Evolutionary conservation across 2,329 filamentous ascomycete genomes (phyloP).

Genomic region (Corniculantispora saksenae): DNA sequence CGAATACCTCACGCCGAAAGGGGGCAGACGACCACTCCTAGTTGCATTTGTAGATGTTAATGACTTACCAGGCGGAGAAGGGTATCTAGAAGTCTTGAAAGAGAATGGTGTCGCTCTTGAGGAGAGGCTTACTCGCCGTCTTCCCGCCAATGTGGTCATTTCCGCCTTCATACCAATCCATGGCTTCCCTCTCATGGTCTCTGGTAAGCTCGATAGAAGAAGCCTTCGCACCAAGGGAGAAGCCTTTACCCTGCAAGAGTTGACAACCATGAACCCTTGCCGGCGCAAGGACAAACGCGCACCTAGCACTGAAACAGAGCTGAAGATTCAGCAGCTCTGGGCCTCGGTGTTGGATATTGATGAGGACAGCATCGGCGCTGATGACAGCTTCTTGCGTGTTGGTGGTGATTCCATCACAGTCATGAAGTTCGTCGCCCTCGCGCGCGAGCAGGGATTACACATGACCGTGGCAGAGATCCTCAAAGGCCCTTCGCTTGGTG

Average conservation of each 20-base stretch:
- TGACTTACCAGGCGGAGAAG: neutral
- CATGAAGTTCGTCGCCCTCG: constrained; percentile 27
- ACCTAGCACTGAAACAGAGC: constrained; percentile 39
- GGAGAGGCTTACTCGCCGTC: neutral
- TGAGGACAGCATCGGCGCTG: constrained; percentile 33
- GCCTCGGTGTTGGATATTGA: constrained; percentile 36
- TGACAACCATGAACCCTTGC: constrained; percentile 30
- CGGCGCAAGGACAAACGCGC: constrained; percentile 27
- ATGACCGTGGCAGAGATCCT: constrained; percentile 22
- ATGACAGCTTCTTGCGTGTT: constrained; percentile 48
- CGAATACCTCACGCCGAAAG: constrained; percentile 48
- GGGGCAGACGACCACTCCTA: constrained; percentile 41
- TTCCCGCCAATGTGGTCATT: constrained; percentile 41
- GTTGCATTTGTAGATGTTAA: constrained; percentile 39
- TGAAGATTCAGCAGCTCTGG: constrained; percentile 39
- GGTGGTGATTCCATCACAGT: constrained; percentile 39
- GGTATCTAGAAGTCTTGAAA: constrained; percentile 25
- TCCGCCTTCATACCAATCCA: constrained; percentile 42
- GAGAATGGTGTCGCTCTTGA: constrained; percentile 26
- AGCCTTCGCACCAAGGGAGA: constrained; percentile 40
- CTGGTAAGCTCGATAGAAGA: constrained; percentile 47
- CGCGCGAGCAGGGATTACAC: constrained; percentile 23
- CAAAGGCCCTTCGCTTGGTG: constrained; percentile 18
- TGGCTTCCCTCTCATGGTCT: constrained; percentile 42
- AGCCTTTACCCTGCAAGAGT: constrained; percentile 37